Evolutionary conservation across 2,329 filamentous ascomycete species (phyloP).

Genomic region (Helotiales sp.): DNA sequence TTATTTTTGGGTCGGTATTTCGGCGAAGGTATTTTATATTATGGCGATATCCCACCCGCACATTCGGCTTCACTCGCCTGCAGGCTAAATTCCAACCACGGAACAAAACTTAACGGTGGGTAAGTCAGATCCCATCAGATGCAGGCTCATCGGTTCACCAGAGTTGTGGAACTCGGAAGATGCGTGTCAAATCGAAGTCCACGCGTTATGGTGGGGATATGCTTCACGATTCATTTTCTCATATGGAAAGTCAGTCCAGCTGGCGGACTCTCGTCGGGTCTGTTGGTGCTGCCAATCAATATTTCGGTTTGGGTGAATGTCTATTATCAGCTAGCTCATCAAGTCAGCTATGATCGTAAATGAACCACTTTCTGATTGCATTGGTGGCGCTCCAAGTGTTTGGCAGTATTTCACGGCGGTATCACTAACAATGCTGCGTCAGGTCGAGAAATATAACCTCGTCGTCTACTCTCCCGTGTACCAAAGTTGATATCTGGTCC

Average conservation of each 20-base stretch:
- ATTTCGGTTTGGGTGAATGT: not conserved
- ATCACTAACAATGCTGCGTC: not conserved
- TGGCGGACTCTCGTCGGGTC: not conserved
- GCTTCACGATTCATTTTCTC: not conserved
- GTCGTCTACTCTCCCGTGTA: not conserved
- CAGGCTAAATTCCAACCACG: constrained; percentile 1
- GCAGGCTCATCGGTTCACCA: not conserved
- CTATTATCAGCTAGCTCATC: not conserved
- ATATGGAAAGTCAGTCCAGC: not conserved
- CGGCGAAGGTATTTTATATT: not conserved
- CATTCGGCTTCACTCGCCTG: not conserved
- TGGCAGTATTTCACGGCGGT: not conserved
- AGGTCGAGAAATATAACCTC: not conserved
- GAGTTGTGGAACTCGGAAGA: not conserved
- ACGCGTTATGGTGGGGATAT: not conserved
- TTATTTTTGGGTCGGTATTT: constrained; percentile 5
- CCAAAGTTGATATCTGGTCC: constrained; percentile 1
- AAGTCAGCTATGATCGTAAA: not conserved
- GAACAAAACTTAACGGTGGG: constrained; percentile 1
- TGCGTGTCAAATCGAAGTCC: not conserved
- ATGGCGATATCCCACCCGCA: not conserved
- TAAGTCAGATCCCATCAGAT: not conserved
- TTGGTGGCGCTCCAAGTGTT: not conserved
- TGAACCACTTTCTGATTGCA: not conserved
- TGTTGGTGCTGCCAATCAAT: not conserved